A percentile compares a stretch with the other conserved stretches of the same genome.
phyloP scores from a whole-genome alignment of 306 rosid genomes.

The Acacia acuminata region DNA sequence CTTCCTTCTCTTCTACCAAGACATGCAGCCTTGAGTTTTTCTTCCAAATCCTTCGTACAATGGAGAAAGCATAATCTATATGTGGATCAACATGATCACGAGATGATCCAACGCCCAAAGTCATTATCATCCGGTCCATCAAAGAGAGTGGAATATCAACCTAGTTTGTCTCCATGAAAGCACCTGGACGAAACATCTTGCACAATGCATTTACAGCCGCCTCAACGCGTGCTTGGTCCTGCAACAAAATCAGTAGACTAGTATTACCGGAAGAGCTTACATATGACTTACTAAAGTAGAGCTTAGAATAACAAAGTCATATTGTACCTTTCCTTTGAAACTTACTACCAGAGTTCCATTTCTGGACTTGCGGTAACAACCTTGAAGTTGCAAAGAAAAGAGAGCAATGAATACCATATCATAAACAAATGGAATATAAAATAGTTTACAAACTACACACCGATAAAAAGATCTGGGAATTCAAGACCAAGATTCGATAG shows the following conservation, averaged over 20 bases:
- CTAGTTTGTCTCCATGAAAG: slow-evolving; percentile 52
- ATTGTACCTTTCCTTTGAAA: slow-evolving; percentile 77
- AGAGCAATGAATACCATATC: slow-evolving; percentile 26
- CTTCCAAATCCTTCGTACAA: slow-evolving; percentile 23
- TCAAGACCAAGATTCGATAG: slow-evolving; percentile 81
- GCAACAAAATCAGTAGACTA: slow-evolving; percentile 30
- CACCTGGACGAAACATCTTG: slow-evolving; percentile 62
- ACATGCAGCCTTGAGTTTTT: background rate
- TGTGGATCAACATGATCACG: slow-evolving; percentile 21
- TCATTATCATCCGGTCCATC: slow-evolving; percentile 30
- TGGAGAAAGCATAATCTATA: background rate
- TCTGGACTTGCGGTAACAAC: slow-evolving; percentile 73
- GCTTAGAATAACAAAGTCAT: slow-evolving; percentile 9
- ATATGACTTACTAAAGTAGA: background rate
- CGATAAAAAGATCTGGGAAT: slow-evolving; percentile 83
- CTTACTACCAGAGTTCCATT: slow-evolving; percentile 53
- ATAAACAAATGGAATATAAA: slow-evolving; percentile 15
- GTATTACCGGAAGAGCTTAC: background rate
- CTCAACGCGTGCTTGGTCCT: slow-evolving; percentile 70
- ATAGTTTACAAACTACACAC: slow-evolving; percentile 48
- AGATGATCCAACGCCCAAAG: slow-evolving; percentile 26
- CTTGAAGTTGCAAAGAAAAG: slow-evolving; percentile 45
- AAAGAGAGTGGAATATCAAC: slow-evolving; percentile 27
- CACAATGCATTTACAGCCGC: slow-evolving; percentile 55
- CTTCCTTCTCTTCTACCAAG: background rate